These are phyloP conservation scores for Catenaria anguillulae DNA, from an alignment of 371 early-diverging fungal genomes.

Conservation along the genomic window DNA sequence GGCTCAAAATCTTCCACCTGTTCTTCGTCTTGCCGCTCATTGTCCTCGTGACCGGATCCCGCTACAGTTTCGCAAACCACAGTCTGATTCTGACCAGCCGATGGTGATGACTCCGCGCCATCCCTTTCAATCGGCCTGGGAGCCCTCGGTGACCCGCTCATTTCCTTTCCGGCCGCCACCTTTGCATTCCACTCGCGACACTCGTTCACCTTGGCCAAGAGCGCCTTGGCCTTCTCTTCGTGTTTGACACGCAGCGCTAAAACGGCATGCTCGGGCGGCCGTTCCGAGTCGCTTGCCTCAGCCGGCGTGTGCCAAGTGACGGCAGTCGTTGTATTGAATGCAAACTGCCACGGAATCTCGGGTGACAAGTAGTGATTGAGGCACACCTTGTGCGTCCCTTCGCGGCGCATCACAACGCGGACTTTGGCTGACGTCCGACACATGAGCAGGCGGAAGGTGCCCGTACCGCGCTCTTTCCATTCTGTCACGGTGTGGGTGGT, in stretches of 20 bases:
- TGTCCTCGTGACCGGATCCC: too few relatives aligned
- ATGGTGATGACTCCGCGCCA: too few relatives aligned
- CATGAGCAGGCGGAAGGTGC: slow-evolving; percentile 84
- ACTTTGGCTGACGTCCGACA: slow-evolving; percentile 75
- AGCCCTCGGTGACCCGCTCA: not conserved
- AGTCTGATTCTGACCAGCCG: too few relatives aligned
- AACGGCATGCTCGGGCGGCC: too few relatives aligned
- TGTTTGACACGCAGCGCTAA: too few relatives aligned
- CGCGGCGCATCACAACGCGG: slow-evolving; percentile 92
- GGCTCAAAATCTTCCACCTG: slow-evolving; percentile 12
- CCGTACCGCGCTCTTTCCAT: slow-evolving; percentile 98
- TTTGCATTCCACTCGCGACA: slow-evolving; percentile 26
- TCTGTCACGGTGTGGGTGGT: slow-evolving; percentile 56
- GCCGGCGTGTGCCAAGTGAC: too few relatives aligned
- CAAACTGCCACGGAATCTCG: too few relatives aligned
- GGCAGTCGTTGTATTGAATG: too few relatives aligned
- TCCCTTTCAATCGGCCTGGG: not conserved
- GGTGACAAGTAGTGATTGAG: slow-evolving; percentile 61
- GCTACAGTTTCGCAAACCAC: too few relatives aligned
- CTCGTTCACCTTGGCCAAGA: slow-evolving; percentile 53
- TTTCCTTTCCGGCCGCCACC: not conserved
- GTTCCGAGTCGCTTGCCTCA: too few relatives aligned
- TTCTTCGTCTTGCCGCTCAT: not conserved
- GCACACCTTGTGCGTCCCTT: slow-evolving; percentile 94
- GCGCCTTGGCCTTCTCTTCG: slow-evolving; percentile 27